Evolutionary conservation across 495 filamentous ascomycete genomes (phyloP), one percentile per base, ranked within the genome.

Genomic region (Annulohypoxylon stygium): DNA sequence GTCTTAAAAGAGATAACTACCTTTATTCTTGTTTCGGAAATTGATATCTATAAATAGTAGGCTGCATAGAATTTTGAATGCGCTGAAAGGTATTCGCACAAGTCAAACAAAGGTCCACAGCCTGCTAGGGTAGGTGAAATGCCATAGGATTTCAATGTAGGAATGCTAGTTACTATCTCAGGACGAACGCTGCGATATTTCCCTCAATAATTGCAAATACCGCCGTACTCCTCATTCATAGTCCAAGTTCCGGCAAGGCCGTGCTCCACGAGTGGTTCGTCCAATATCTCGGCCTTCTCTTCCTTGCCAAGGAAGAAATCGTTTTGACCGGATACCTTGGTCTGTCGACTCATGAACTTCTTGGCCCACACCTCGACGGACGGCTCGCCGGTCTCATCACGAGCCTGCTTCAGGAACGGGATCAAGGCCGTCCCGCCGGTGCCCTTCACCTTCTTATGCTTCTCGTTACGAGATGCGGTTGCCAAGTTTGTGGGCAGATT

Each of bases 331-430:
- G 81, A 80, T 16, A 78, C 71, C 61, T 78, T 79, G 7, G 80
- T 78, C 74, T 81, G 79, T 9, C 84, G 88, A 62, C 87, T 92
- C 78, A 97, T 88, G 64, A 97, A 84, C 30, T 92, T 85, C 71
- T 86, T 85, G 0, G 93, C 91, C 94, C 94, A 97, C 2, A 88
- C 86, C 72, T 95, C 92, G 23, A 98, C 90, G 9, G 94, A 93
- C 8, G 93, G 93, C 79, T 98, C 96, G 45, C 93, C 92, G 4
- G 95, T 98, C 84, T 99, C 96, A 76, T 98, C 95, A 3, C 95
- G 87, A 2, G 95, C 95, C 79, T 98, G 95, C 78, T 97, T 97
- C 59, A 98, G 83, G 78, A 98, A 98, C 0, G 94, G 93, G 62
- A 98, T 97, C 69, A 98, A 82, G 1, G 94, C 91, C 0, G 95